Evolutionary conservation across 106 monocot genomes (phyloP), one percentile per base, ranked within the genome.

Genomic region (Dendrobium chrysotoxum): DNA sequence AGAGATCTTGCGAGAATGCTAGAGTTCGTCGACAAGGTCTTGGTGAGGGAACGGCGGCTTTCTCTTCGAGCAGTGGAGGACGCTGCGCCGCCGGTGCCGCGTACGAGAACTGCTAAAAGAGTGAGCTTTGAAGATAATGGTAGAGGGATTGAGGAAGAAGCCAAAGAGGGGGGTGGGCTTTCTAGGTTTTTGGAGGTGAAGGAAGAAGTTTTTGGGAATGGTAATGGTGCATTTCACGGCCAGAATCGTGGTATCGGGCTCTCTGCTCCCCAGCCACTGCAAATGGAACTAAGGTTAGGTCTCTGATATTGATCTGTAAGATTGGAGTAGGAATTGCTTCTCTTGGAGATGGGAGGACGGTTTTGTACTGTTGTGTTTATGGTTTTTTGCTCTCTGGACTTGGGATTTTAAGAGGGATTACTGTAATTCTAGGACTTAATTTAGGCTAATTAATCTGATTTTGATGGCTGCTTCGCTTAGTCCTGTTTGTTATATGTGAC

Each of bases 1-100:
- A 41, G 72, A 26, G 95, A 93, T 42, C 77, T 95, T 61, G 54
- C 35, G 46, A 79, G 85, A 77, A 80, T 91, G 53, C 66, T 89
- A 71, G 90, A 92, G 25, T 88, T 95, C 53, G 44, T 85, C 20
- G 86, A 91, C 67, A 85, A 88, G 82, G 83, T 89, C 26, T 72
- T 86, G 66, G 38, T 64, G 28, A 87, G 81, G 70, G 81, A 83
- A 54, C 80, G 61, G 2, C 76, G 41, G 54, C 44, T 75, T 7
- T 77, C 44, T 50, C 50, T 71, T 21, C 75, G 35, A 38, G 78
- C 55, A 10, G 17, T 47, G 54, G 64, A 73, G 66, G 75, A 45
- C 64, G 53, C 70, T 20, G 42, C 4, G 28, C 38, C 20, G 5
- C 44, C 30, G 11, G 10, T 77, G 20, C 45, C 10, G 5, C 26